phyloP scores from a whole-genome alignment of 371 early-diverging fungal species.

The Mortierella sp. region DNA sequence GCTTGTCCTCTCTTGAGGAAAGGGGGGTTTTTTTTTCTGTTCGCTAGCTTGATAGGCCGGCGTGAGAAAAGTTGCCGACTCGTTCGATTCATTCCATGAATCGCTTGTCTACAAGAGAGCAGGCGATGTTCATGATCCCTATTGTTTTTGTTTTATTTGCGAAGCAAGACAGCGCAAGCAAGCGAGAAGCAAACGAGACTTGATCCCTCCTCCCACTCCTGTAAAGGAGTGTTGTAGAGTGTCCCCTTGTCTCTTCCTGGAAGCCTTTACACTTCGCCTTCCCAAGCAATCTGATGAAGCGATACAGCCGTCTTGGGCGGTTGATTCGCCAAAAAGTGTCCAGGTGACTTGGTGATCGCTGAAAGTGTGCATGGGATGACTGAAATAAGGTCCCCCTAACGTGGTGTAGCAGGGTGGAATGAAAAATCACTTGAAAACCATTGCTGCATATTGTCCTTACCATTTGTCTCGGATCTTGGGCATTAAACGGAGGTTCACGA shows the following conservation, averaged over 20 bases:
- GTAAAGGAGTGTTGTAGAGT: no score
- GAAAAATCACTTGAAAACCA: neutral
- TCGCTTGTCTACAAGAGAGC: neutral
- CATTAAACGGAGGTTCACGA: constrained; percentile 14
- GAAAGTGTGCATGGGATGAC: no score
- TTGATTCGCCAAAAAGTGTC: no score
- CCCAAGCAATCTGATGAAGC: no score
- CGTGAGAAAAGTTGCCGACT: neutral
- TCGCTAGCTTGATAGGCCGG: neutral
- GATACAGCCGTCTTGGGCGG: no score
- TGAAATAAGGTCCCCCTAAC: neutral
- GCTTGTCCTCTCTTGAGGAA: no score
- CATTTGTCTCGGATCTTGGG: constrained; percentile 34
- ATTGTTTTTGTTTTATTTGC: neutral
- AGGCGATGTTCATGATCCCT: neutral
- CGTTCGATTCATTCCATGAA: neutral
- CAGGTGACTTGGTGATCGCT: no score
- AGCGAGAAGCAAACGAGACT: neutral
- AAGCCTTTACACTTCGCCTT: no score
- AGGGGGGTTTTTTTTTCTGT: no score
- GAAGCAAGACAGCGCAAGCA: neutral
- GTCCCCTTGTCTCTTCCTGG: no score
- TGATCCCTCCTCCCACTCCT: no score
- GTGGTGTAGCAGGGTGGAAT: neutral
- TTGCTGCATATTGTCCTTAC: constrained; percentile 50